Evolutionary conservation across 2,329 filamentous ascomycete genomes (phyloP).

Genomic region (Aspergillus novofumigatus): DNA sequence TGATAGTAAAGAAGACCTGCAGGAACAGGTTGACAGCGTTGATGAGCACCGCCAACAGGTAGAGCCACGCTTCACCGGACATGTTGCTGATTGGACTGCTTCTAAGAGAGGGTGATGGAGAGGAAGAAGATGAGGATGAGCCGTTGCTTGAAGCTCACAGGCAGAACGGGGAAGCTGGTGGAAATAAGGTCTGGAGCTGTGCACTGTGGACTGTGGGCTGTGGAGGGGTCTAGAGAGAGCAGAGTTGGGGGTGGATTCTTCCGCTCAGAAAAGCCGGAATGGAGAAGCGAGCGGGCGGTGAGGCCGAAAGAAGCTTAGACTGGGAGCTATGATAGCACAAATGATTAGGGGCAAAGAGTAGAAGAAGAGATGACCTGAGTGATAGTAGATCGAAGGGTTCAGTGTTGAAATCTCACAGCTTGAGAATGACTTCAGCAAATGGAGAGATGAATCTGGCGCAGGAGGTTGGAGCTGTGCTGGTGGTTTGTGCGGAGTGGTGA

Average conservation of each 20-base stretch:
- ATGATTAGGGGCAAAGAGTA: not conserved
- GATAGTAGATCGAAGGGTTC: not conserved
- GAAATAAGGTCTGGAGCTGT: not conserved
- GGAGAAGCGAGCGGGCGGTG: not conserved
- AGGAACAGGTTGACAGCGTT: constrained; percentile 99
- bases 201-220: not conserved
- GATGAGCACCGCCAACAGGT: constrained; percentile 94
- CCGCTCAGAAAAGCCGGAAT: not conserved
- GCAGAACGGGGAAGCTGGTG: not conserved
- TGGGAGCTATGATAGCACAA: not conserved
- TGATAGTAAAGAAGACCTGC: constrained; percentile 99
- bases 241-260: not conserved
- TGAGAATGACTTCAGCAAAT: not conserved
- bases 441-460: not conserved
- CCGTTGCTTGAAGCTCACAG: not conserved
- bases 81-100: constrained; percentile 50
- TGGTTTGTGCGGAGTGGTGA: not conserved
- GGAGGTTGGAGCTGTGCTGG: not conserved
- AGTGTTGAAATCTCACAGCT: not conserved
- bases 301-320: not conserved
- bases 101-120: constrained; percentile 2
- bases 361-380: not conserved
- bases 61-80: constrained; percentile 98
- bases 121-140: constrained; percentile 1
- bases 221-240: not conserved